A percentile compares a stretch with the other conserved stretches of the same genome.
Conservation (phyloP, 78 protist species). For the Polysphondylium violaceum region DNA sequence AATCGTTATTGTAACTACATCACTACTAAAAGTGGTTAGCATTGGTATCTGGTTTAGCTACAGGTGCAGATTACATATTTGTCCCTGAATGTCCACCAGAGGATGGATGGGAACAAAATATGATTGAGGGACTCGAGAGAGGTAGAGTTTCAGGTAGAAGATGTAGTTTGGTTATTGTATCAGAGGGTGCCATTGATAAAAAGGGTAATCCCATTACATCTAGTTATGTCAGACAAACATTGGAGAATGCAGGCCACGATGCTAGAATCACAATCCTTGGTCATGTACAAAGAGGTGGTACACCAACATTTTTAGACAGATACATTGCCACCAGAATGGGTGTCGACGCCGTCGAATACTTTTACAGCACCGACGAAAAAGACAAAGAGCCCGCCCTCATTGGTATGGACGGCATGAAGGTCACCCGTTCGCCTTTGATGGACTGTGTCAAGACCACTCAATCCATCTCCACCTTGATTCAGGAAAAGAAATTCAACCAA, state of each 20-base stretch:
- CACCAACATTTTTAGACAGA: slow-evolving; percentile 86
- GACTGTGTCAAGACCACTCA: slow-evolving; percentile 82
- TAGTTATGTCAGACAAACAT: slow-evolving; percentile 17
- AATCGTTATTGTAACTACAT: not conserved
- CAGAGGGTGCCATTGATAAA: slow-evolving; percentile 87
- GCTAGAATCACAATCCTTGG: slow-evolving; percentile 90
- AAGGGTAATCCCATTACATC: slow-evolving; percentile 67
- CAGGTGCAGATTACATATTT: slow-evolving; percentile 88
- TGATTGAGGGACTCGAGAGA: slow-evolving; percentile 54
- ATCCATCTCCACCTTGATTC: slow-evolving; percentile 55
- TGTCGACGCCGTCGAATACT: slow-evolving; percentile 71
- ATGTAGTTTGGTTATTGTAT: slow-evolving; percentile 76
- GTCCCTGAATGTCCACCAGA: slow-evolving; percentile 88
- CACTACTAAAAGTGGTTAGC: slow-evolving; percentile 79
- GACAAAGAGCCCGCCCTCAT: slow-evolving; percentile 57
- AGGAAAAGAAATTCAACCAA: slow-evolving; percentile 41
- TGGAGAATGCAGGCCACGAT: slow-evolving; percentile 64
- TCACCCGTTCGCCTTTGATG: slow-evolving; percentile 65
- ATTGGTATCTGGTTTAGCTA: slow-evolving; percentile 80
- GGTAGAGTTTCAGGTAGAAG: slow-evolving; percentile 79
- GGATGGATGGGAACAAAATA: slow-evolving; percentile 75
- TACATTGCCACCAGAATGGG: slow-evolving; percentile 67
- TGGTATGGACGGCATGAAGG: slow-evolving; percentile 73
- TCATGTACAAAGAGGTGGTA: slow-evolving; percentile 93
- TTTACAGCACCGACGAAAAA: not conserved